Evolutionary conservation across 805 yeast genomes (phyloP).

Genomic region (Debaryomyces maramus): DNA sequence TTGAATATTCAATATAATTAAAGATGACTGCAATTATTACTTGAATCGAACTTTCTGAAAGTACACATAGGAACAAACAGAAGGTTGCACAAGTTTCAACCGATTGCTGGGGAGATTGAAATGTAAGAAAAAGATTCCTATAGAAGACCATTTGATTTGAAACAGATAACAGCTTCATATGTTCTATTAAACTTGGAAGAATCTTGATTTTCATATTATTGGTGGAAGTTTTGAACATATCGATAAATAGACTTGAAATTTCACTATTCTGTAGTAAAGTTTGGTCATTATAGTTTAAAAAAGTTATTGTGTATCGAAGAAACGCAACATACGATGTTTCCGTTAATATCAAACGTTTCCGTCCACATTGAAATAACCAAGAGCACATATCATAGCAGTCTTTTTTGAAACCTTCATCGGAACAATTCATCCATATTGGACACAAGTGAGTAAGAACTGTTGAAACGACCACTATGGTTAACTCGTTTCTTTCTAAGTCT

Average conservation of each 20-base stretch:
- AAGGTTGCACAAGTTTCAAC: slow-evolving; percentile 41
- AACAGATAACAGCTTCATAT: slow-evolving; percentile 7
- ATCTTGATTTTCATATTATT: slow-evolving; percentile 22
- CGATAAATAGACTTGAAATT: background rate
- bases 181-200: slow-evolving; percentile 13
- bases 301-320: slow-evolving; percentile 29
- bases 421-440: slow-evolving; percentile 24
- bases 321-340: slow-evolving; percentile 30
- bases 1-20: slow-evolving; percentile 43
- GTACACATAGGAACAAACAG: slow-evolving; percentile 30
- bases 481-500: slow-evolving; percentile 40
- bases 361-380: slow-evolving; percentile 44
- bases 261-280: slow-evolving; percentile 18
- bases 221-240: slow-evolving; percentile 10
- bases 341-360: slow-evolving; percentile 42
- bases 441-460: slow-evolving; percentile 25
- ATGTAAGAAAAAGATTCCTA: slow-evolving; percentile 25
- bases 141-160: slow-evolving; percentile 27
- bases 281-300: slow-evolving; percentile 27
- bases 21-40: slow-evolving; percentile 36
- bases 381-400: slow-evolving; percentile 50
- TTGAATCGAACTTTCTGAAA: slow-evolving; percentile 31
- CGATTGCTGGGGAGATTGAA: slow-evolving; percentile 36
- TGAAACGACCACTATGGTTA: slow-evolving; percentile 34
- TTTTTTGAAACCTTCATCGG: slow-evolving; percentile 24